Evolutionary conservation across 371 early-diverging fungal species (phyloP), one percentile per base, ranked within the genome.

Genomic region (Rhizopus stolonifer): DNA sequence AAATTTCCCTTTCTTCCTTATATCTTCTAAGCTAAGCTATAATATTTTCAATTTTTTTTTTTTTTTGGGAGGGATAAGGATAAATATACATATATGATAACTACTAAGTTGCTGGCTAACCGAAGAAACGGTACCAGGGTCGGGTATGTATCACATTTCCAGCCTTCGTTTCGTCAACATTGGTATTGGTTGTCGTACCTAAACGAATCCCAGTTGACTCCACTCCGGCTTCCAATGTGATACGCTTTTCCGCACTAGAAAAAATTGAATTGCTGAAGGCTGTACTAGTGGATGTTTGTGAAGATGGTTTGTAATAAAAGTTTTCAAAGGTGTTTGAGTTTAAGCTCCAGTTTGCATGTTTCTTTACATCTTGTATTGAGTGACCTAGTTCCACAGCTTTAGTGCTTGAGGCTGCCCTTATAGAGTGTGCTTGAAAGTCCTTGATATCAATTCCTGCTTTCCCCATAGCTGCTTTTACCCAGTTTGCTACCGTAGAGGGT

Each of bases 241-340:
- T 54, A 38, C 47, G 13, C n/a, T 54, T 54, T 25, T 54, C 54
- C 17, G 39, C 15, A 29, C 29, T 9, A 18, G 11, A 43, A 43
- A 52, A 31, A 31, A 42, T 42, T 50, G 56, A 49, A 49, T 56
- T 49, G 4, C 31, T 14, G 2, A 56, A 34, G 4, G 17, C 18
- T 3, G 49, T 24, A 26, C 49, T 56, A 6, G 5, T 3, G 1
- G 1, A n/a, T 0, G 19, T 1, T 38, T 54, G 55, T 2, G 17
- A 14, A 6, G 43, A 4, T n/a, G 49, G 55, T 23, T 55, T 48
- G 15, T 32, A 55, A 31, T 55, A 55, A 13, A 31, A 55, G 2
- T 49, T 17, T 25, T 57, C 57, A 38, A 57, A 50, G 4, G 50
- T 57, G 7, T 49, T 45, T 1, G 44, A 45, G 7, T 45, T 33